Base-by-base conservation (phyloP, 2,329 filamentous ascomycete genomes). In the Botrytis elliptica region DNA sequence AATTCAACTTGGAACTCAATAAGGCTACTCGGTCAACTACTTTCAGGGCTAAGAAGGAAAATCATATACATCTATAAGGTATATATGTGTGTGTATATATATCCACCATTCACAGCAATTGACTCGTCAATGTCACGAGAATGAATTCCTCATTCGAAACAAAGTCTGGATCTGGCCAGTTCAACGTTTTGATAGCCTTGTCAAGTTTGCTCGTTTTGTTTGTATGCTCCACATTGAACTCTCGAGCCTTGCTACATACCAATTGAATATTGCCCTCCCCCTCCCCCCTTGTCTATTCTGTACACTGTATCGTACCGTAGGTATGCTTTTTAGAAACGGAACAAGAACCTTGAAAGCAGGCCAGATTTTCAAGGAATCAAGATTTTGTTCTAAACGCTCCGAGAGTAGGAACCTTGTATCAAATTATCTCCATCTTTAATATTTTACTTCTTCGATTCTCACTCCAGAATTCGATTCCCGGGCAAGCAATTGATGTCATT, bases 161-260 rank as follows among this genome's bases (percentile, higher is more conserved):
- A 33, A 42, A 57, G 66, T 69, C 66, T 42, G 46, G 49, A 57
- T 69, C 66, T 57, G 59, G 16, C 55, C 42, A 38, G 25, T 64
- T 71, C 25, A 40, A 71, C 33, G 25, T 20, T 64, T 36, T 72
- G 44, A 72, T 44, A 72, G 70, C 62, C 70, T 72, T 72, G 70
- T 72, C 70, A 29, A 59, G 46, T 67, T 67, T 67, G 49, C 70
- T 67, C 38, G 60, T 38, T 67, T 57, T 72, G 60, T 65, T 72
- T 57, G 57, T 25, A n/a, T 40, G n/a, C 22, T 52, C 49, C 29
- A 38, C 49, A 29, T 18, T 25, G 10, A 63, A 38, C 16, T 55
- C 20, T 16, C 25, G 65, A 71, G 60, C 70, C 59, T 71, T 42
- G n/a, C 36, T 33, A 2, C 25, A 25, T 12, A 42, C 18, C 29